Evolutionary conservation across 495 filamentous ascomycete species (phyloP), one percentile per base, ranked within the genome.

Genomic region (Penicillium diatomitis): DNA sequence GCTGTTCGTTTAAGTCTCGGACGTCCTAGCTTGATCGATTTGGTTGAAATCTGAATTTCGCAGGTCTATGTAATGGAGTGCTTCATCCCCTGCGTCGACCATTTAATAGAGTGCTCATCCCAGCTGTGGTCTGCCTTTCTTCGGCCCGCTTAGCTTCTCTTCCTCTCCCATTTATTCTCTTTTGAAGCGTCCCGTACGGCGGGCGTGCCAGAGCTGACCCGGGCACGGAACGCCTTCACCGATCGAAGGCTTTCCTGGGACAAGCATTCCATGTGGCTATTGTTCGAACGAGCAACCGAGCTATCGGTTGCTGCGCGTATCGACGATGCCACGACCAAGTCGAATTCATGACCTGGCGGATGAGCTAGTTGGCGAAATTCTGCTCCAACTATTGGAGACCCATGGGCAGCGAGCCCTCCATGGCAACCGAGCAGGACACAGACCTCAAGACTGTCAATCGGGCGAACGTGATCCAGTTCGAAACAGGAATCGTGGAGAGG

Each of bases 321-420:
- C 57, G 57, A 71, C 50, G 57, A 74, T 71, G 65, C 57, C 62
- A 48, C 52, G 54, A 46, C 56, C 53, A 44, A 56, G 61, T 57
- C 60, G 57, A 54, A 74, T 84, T 58, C 65, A 72, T 32, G 60
- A 68, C 45, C 64, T 85, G 31, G 77, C 81, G 30, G 76, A 79
- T 57, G 84, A 87, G 58, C 58, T 87, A 30, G 65, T 85, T 38
- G 74, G 68, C 52, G 67, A 76, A 33, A 80, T 87, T 29, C 70
- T 74, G 12, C 58, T 52, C 12, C 70, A 64, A 42, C 40, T 73
- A 9, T 48, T 69, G 10, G 56, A 58, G 9, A 54, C 56, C 6
- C 47, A 56, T 20, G 49, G 54, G 32, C 29, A 51, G 6, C 38
- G 47, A 32, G 41, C 39, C 6, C 11, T 40, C n/a, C 50, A 51